phyloP scores from a whole-genome alignment of 768 basidiomycete genomes.

The Tephrocybe sp. region DNA sequence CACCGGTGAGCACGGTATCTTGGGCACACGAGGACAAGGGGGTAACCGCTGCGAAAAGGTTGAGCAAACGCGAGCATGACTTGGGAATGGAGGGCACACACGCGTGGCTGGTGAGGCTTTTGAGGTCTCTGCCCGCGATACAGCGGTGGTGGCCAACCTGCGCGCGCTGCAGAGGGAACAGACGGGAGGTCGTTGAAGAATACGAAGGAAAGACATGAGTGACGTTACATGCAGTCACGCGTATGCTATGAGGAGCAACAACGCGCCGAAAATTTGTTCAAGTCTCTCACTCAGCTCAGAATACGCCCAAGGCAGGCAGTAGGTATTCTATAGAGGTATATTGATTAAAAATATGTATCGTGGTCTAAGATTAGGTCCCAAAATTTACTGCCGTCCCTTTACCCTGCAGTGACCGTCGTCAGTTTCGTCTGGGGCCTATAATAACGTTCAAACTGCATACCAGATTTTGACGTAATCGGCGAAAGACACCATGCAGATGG shows the following conservation, averaged over 20 bases:
- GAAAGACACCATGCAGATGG: conserved; percentile 98
- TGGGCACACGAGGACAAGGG: conserved; percentile 64
- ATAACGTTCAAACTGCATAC: conserved; percentile 39
- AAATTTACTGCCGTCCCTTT: conserved; percentile 38
- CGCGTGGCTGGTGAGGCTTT: conserved; percentile 13
- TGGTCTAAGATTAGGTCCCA: conserved; percentile 12
- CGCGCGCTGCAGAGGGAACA: conserved; percentile 17
- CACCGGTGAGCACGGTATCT: conserved; percentile 76
- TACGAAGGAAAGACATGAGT: conserved; percentile 26
- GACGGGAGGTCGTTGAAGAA: conserved; percentile 20
- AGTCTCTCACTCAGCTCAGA: too few relatives aligned
- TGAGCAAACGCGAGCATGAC: neutral
- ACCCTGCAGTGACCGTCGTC: conserved; percentile 39
- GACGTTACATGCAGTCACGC: conserved; percentile 19
- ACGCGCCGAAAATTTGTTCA: too few relatives aligned
- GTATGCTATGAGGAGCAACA: too few relatives aligned
- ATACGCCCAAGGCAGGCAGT: neutral
- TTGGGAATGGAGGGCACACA: neutral
- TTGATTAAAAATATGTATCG: conserved; percentile 17
- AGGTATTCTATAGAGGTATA: conserved; percentile 17
- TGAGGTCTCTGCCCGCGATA: conserved; percentile 4
- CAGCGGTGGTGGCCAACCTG: conserved; percentile 12
- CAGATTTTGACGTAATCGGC: conserved; percentile 94
- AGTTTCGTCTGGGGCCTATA: conserved; percentile 9
- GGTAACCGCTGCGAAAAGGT: conserved; percentile 18